These are phyloP conservation scores for Isatis lusitanica DNA, from an alignment of 441 rosid species.

Conservation along the genomic window DNA sequence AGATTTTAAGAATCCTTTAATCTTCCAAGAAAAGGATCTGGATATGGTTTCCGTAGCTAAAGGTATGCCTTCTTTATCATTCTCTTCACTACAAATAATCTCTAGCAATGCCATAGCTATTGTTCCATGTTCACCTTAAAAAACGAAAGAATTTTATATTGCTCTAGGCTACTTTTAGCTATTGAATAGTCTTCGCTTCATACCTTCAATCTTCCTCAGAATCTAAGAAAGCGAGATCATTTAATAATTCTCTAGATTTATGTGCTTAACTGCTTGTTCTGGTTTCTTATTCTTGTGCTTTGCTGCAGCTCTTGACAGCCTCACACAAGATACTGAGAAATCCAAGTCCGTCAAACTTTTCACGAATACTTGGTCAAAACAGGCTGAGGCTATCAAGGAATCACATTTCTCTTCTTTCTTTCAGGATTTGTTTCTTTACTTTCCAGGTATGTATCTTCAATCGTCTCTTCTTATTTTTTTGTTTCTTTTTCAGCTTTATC, in stretches of 20 bases:
- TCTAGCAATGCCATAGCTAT: conserved; percentile 3
- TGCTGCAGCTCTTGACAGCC: conserved; percentile 55
- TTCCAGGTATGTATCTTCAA: conserved; percentile 62
- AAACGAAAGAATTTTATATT: neutral
- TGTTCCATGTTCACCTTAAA: neutral
- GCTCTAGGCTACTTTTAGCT: conserved; percentile 3
- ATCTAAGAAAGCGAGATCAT: neutral
- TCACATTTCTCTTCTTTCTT: conserved; percentile 49
- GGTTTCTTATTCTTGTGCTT: conserved; percentile 33
- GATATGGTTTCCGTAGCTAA: conserved; percentile 54
- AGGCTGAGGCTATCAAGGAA: conserved; percentile 57
- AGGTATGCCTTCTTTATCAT: conserved; percentile 50
- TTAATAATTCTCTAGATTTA: neutral
- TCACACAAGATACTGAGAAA: conserved; percentile 41
- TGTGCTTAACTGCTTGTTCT: conserved; percentile 5
- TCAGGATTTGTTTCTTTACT: conserved; percentile 69
- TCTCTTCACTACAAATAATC: neutral
- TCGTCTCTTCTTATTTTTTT: neutral
- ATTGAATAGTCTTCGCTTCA: conserved; percentile 1
- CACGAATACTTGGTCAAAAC: conserved; percentile 68
- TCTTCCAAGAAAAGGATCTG: conserved; percentile 52
- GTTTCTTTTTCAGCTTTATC: neutral
- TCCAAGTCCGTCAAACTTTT: conserved; percentile 35
- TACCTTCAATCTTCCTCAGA: neutral
- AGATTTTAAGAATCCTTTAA: conserved; percentile 57